These are phyloP conservation scores for Pseudogymnoascus sp. DNA, from an alignment of 2,329 filamentous ascomycete genomes.

Conservation along the genomic window DNA sequence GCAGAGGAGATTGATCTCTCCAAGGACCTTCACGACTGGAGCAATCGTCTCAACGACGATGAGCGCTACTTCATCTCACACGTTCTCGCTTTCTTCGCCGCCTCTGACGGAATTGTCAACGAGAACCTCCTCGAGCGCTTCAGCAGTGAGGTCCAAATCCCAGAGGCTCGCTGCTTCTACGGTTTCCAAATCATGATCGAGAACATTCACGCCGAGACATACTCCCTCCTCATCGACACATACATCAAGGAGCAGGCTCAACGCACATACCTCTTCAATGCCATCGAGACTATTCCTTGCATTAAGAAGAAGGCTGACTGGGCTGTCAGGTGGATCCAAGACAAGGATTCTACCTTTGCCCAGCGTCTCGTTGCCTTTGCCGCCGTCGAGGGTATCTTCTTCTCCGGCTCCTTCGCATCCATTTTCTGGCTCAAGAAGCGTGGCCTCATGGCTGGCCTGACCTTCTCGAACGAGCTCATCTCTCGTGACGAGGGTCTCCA, in stretches of 20 bases:
- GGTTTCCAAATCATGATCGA: slow-evolving; percentile 99
- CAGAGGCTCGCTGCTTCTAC: slow-evolving; percentile 98
- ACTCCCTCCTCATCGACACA: slow-evolving; percentile 97
- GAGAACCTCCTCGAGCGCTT: slow-evolving; percentile 98
- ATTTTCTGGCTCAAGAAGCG: slow-evolving; percentile 99
- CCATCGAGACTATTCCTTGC: slow-evolving; percentile 97
- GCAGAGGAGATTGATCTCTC: slow-evolving; percentile 98
- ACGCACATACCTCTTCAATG: slow-evolving; percentile 91
- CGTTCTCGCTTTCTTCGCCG: slow-evolving; percentile 97
- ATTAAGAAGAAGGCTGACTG: slow-evolving; percentile 99
- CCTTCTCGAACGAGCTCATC: slow-evolving; percentile 99
- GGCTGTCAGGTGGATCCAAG: slow-evolving; percentile 90
- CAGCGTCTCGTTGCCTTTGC: slow-evolving; percentile 95
- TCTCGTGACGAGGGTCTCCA: slow-evolving; percentile 98
- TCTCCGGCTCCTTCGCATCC: slow-evolving; percentile 94
- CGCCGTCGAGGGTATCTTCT: slow-evolving; percentile 98
- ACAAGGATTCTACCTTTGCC: slow-evolving; percentile 89
- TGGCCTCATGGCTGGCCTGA: slow-evolving; percentile 94
- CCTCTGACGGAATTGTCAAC: slow-evolving; percentile 98
- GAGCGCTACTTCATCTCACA: slow-evolving; percentile 98
- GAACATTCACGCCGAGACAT: slow-evolving; percentile 99
- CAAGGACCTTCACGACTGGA: slow-evolving; percentile 99
- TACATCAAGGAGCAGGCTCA: slow-evolving; percentile 98
- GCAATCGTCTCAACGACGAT: slow-evolving; percentile 92
- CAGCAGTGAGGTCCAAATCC: slow-evolving; percentile 92